Conservation (phyloP, 2,329 filamentous ascomycete species). For the Magnaporthiopsis poae region DNA sequence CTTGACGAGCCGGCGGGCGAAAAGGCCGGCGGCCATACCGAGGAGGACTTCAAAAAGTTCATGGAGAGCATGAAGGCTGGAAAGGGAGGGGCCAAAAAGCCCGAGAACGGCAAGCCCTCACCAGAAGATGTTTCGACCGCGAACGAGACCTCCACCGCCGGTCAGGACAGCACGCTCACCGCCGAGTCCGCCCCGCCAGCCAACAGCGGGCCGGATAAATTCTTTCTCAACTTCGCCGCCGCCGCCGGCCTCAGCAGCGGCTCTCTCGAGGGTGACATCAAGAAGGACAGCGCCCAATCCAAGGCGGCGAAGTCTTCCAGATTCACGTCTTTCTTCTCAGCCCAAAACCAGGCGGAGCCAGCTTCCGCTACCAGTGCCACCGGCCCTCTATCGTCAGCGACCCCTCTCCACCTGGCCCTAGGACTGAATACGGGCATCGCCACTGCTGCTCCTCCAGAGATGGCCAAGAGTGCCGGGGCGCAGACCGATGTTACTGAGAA, state of each 20-base stretch:
- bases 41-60: constrained; percentile 89
- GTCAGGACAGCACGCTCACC: constrained; percentile 37
- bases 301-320: constrained; percentile 65
- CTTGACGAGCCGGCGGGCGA: constrained; percentile 66
- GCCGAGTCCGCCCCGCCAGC: constrained; percentile 51
- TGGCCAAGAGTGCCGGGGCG: not conserved
- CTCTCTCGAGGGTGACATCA: constrained; percentile 37
- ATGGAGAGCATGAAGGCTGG: constrained; percentile 81
- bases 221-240: constrained; percentile 43
- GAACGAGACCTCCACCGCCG: constrained; percentile 20
- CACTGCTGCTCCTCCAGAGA: constrained; percentile 7
- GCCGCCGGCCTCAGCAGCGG: constrained; percentile 31
- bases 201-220: constrained; percentile 64
- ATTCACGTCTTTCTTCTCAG: constrained; percentile 72
- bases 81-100: constrained; percentile 27
- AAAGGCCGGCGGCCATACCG: constrained; percentile 62
- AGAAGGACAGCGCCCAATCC: constrained; percentile 36
- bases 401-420: not conserved
- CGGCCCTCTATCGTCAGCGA: not conserved
- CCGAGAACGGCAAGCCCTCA: constrained; percentile 27
- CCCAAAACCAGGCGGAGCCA: constrained; percentile 43
- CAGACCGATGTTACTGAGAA: constrained; percentile 56
- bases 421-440: constrained; percentile 26
- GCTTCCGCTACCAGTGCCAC: constrained; percentile 15
- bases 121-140: constrained; percentile 25